A percentile compares a stretch with the other conserved stretches of the same genome.
Evolutionary conservation across 2,329 filamentous ascomycete genomes (phyloP).

Genomic region (Beauveria asiatica): DNA sequence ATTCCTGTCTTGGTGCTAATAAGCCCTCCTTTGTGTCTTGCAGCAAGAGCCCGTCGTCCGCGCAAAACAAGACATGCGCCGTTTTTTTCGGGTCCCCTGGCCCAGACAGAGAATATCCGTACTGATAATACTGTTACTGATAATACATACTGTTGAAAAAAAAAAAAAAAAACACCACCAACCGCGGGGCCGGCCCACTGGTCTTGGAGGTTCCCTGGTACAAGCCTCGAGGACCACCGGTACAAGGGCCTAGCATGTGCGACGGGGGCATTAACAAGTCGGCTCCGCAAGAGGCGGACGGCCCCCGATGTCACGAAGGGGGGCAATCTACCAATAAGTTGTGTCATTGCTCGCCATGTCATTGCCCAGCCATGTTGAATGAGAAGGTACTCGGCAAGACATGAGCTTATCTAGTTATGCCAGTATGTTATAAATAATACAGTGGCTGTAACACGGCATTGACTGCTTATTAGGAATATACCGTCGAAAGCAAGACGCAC

Average conservation of each 20-base stretch:
- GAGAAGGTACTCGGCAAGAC: not conserved
- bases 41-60: not conserved
- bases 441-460: not conserved
- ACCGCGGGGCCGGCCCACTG: not conserved
- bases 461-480: not conserved
- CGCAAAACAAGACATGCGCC: not conserved
- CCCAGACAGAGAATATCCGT: not conserved
- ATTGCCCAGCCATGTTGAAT: not conserved
- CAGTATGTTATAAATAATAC: not conserved
- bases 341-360: not conserved
- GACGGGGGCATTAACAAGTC: constrained; percentile 6
- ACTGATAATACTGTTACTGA: no score
- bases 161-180: not conserved
- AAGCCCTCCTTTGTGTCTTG: constrained; percentile 6
- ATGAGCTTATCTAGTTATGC: not conserved
- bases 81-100: not conserved
- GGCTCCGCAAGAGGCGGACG: not conserved
- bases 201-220: not conserved
- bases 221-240: not conserved
- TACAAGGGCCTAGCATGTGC: not conserved
- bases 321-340: not conserved
- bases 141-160: not conserved
- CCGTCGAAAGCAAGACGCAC: not conserved
- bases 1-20: constrained; percentile 2
- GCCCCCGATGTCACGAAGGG: not conserved